Evolutionary conservation across 345 rosid species (phyloP).

Genomic region (Citrus sp.): DNA sequence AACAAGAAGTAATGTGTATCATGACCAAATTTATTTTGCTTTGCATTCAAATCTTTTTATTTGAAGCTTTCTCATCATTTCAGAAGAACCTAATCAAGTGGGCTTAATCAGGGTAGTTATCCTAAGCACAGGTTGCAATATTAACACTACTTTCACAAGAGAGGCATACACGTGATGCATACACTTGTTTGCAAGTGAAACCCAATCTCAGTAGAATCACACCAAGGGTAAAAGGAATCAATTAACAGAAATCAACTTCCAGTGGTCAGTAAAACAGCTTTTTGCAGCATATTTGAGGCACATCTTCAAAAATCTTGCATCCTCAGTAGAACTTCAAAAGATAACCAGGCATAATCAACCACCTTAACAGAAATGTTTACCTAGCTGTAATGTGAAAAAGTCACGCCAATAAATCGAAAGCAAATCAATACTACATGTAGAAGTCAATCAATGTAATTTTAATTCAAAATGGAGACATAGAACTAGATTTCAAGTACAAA

Average conservation of each 20-base stretch:
- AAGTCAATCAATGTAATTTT: background rate
- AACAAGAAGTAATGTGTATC: background rate
- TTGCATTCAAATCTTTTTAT: background rate
- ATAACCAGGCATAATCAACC: background rate
- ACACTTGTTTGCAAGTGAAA: background rate
- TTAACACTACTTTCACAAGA: background rate
- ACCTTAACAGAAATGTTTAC: background rate
- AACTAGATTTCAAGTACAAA: background rate
- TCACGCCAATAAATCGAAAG: background rate
- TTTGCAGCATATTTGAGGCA: background rate
- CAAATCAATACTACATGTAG: background rate
- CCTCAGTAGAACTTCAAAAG: background rate
- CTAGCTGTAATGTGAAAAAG: background rate
- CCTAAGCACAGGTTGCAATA: background rate
- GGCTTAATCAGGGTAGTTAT: background rate
- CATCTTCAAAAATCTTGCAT: background rate
- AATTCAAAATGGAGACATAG: background rate
- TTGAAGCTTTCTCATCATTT: background rate
- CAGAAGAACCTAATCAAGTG: background rate
- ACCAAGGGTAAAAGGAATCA: background rate
- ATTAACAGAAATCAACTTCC: background rate
- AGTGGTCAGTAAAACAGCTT: background rate
- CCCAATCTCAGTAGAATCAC: background rate
- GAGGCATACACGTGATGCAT: background rate
- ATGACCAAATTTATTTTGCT: background rate